phyloP scores from a whole-genome alignment of 2,329 filamentous ascomycete genomes.

The Fusarium xyrophilum region DNA sequence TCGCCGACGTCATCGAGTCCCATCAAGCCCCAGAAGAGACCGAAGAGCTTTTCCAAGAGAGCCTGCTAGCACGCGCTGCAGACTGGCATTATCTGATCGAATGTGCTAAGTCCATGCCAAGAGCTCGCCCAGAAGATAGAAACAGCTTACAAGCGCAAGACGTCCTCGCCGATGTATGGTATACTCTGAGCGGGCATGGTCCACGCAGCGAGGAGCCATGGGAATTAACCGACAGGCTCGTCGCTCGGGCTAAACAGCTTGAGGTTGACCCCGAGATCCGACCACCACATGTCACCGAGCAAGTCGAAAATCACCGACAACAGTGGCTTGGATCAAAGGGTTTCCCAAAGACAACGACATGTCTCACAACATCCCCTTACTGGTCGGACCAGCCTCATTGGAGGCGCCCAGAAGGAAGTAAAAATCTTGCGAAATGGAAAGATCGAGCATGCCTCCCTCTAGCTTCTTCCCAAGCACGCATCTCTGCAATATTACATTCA shows the following conservation, averaged over 20 bases:
- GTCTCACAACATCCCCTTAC: slow-evolving; percentile 40
- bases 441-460: slow-evolving; percentile 1
- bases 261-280: slow-evolving; percentile 34
- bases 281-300: slow-evolving; percentile 15
- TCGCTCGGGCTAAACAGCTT: slow-evolving; percentile 42
- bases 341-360: slow-evolving; percentile 14
- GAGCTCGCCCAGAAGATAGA: slow-evolving; percentile 10
- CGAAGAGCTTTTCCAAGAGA: slow-evolving; percentile 41
- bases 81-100: slow-evolving; percentile 47
- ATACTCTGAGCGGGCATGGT: slow-evolving; percentile 27
- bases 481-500: background rate
- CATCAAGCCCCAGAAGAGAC: slow-evolving; percentile 40
- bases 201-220: slow-evolving; percentile 36
- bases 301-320: slow-evolving; percentile 2
- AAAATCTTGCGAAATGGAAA: slow-evolving; percentile 14
- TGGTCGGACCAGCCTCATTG: slow-evolving; percentile 38
- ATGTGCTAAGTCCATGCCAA: slow-evolving; percentile 44
- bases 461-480: background rate
- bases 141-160: slow-evolving; percentile 45
- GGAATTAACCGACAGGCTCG: slow-evolving; percentile 48
- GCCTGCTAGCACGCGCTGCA: slow-evolving; percentile 45
- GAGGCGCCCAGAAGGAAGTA: slow-evolving; percentile 18
- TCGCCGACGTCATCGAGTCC: slow-evolving; percentile 44
- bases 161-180: slow-evolving; percentile 44
- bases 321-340: slow-evolving; percentile 6